Base-by-base conservation (phyloP, 768 basidiomycete genomes). In the Ephemerocybe angulata region DNA sequence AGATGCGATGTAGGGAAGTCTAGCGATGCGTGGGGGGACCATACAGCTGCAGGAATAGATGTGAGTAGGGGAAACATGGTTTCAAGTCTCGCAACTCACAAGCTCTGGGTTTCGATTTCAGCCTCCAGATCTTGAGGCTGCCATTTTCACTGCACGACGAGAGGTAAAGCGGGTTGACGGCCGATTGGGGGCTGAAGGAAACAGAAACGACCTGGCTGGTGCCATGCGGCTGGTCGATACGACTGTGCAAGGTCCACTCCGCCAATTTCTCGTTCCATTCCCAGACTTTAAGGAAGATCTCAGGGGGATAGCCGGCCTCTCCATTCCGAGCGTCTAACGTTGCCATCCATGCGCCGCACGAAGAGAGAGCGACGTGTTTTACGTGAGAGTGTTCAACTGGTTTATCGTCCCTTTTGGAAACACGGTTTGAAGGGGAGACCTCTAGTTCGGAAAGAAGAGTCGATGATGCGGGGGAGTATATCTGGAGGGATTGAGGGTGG, bases 401-500 rank as follows among this genome's bases (percentile, higher is more conserved):
- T 63, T 84, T 88, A 55, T 93, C 89, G 41, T 92, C 91, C 60
- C 84, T 76, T 60, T 87, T 76, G 13, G 93, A 88, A 19, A 98
- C 82, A 56, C 92, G 84, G 73, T 98, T 98, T 25, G 93, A 93
- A 21, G 96, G 93, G 1, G 91, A 86, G 7, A 99, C 83, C 69
- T 98, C 97, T 19, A 98, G 77, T 69, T 99, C 96, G 43, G 86
- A 86, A 2, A 92, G 64, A 0, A 93, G 77, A 38, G 82, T 79
- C 27, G 87, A 87, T 2, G 82, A 78, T 7, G 78, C 69, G 1
- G 88, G 88, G 17, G 91, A 88, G 72, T 90, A 95, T 24, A 88
- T 84, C 73, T 98, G 96, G 37, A 99, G 76, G n/a, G 93, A 91
- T 2, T 95, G 94, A 0, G 93, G 90, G 65, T 99, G 95, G 0